Evolutionary conservation across 2,329 filamentous ascomycete species (phyloP).

Genomic region (Pyricularia pennisetigena): DNA sequence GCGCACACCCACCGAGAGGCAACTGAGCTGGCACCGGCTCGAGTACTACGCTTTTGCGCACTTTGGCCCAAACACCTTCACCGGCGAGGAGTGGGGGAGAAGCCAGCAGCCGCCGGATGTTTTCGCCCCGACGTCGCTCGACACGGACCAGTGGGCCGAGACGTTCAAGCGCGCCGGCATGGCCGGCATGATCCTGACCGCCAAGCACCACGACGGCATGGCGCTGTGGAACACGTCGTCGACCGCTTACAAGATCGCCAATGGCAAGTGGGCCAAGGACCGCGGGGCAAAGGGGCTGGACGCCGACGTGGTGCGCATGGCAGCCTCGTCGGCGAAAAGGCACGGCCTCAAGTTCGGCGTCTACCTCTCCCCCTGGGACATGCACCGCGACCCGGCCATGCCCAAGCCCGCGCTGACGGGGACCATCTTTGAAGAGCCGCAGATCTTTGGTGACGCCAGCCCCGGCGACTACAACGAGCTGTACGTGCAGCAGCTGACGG

Average conservation of each 20-base stretch:
- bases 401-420: constrained; percentile 18
- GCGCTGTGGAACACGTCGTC: constrained; percentile 22
- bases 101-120: constrained; percentile 17
- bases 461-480: constrained; percentile 22
- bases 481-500: constrained; percentile 17
- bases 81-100: constrained; percentile 18
- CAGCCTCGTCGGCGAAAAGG: constrained; percentile 20
- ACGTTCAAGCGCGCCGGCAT: constrained; percentile 18
- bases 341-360: constrained; percentile 22
- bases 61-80: constrained; percentile 20
- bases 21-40: constrained; percentile 17
- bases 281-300: constrained; percentile 15
- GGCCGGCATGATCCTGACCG: constrained; percentile 23
- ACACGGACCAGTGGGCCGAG: constrained; percentile 20
- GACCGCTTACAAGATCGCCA: constrained; percentile 22
- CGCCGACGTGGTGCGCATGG: constrained; percentile 20
- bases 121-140: constrained; percentile 15
- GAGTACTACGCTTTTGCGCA: constrained; percentile 20
- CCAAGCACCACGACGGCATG: constrained; percentile 27
- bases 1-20: constrained; percentile 13
- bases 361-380: constrained; percentile 25
- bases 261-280: constrained; percentile 19
- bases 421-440: constrained; percentile 22
- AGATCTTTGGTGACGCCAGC: constrained; percentile 21
- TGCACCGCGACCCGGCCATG: constrained; percentile 24